Base-by-base conservation (phyloP, 306 rosid species). In the Quercus agrifolia region DNA sequence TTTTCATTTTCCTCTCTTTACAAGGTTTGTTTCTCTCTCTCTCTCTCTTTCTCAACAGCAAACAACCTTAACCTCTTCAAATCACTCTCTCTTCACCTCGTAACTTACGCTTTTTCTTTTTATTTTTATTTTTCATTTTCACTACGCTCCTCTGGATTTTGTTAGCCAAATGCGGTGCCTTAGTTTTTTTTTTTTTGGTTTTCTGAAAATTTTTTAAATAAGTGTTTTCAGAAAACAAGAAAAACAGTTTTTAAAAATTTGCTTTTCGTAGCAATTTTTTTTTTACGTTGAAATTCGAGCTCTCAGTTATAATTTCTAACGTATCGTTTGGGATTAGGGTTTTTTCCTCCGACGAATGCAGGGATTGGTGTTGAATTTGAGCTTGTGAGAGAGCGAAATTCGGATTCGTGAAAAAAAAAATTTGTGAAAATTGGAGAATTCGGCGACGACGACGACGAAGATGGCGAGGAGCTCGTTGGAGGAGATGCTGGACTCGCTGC, bases 401-500 rank as follows among this genome's bases (percentile, higher is more conserved):
- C 62, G 74, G 71, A 27, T 81, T 33, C 54, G 41, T 41, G 46
- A 41, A 7, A 41, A 38, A 33, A 38, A 38, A 74, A 66, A 57
- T 55, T 76, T 72, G 25, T 52, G 25, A 70, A 67, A 78, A 31
- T 62, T 69, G 20, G 41, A 21, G 9, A 73, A 68, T 21, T 91
- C 89, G 96, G 90, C 98, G 44, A 87, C 91, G 56, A 77, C 98
- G 44, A 87, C 91, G 56, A 77, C 92, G 79, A 35, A 90, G 76
- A 63, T 89, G 66, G 85, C 87, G 70, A 90, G 94, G 84, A 96
- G 99, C 83, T 96, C 99, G 54, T 83, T 96, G 35, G 99, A 96
- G 81, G 98, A 91, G 85, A 96, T 96, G 99, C 88, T 96, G 54
- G 99, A 93, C 66, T 90, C 98, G 23, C 96, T 96, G 55, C 93